Percentiles rank a stretch among this genome's conserved stretches.
Evolutionary conservation across 2,329 filamentous ascomycete genomes (phyloP).

Genomic region (Calonectria pseudoturangicola): DNA sequence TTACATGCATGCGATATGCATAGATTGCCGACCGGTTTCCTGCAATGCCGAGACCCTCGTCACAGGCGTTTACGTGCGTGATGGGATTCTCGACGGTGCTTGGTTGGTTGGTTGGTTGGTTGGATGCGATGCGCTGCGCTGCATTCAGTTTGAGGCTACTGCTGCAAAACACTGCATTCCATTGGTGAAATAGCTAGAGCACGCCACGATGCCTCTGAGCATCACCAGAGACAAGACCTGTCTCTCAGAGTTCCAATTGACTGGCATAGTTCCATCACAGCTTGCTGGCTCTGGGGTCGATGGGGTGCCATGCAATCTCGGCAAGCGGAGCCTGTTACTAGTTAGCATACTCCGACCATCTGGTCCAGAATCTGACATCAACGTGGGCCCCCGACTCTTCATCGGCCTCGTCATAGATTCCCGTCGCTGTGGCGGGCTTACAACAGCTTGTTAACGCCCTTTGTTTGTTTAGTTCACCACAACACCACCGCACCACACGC

Average conservation of each 20-base stretch:
- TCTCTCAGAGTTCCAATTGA: background rate
- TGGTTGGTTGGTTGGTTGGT: background rate
- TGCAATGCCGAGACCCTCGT: background rate
- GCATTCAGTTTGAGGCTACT: background rate
- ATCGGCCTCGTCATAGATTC: constrained; percentile 16
- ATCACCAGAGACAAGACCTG: constrained; percentile 4
- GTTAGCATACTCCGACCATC: constrained; percentile 41
- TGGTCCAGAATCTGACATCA: constrained; percentile 41
- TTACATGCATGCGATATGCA: constrained; percentile 24
- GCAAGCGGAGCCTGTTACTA: constrained; percentile 41
- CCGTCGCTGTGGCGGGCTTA: constrained; percentile 8
- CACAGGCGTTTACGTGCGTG: background rate
- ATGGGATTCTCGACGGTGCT: background rate
- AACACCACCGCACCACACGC: background rate
- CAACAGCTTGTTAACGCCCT: background rate
- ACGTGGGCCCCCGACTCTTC: constrained; percentile 20
- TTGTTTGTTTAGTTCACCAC: background rate
- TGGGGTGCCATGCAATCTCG: constrained; percentile 49
- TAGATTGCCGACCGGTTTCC: constrained; percentile 17
- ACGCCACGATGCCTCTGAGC: constrained; percentile 7
- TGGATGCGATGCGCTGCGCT: too few relatives aligned
- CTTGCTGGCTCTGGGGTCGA: constrained; percentile 21
- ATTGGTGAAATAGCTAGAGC: background rate
- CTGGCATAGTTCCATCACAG: background rate
- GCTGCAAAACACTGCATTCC: background rate